Evolutionary conservation across 1,284 basidiomycete species (phyloP), one percentile per base, ranked within the genome.

Genomic region (Trichosporon coremiiforme): DNA sequence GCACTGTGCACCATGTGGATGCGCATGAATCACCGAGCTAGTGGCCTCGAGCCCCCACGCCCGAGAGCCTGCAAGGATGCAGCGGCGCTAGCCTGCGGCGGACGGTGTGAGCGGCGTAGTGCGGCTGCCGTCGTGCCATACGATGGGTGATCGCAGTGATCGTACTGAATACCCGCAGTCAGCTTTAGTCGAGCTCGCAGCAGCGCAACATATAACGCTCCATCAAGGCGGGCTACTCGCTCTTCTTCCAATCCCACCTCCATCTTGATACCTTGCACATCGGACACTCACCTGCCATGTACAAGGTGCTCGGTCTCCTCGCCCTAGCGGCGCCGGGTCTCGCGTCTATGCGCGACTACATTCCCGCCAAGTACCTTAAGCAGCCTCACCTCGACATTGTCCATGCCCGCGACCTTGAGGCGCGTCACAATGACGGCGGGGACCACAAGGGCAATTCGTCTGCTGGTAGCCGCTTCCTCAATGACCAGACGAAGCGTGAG

Each of bases 401-500:
- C 13, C 4, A 35, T 10, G 9, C 57, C 4, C 57, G 57, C 17
- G 29, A n/a, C 57, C 12, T 55, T 4, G 25, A 55, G 22, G 20
- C 9, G n/a, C 50, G 50, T 17, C 10, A 57, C 55, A 57, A 15
- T 10, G n/a, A 60, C 29, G 57, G 25, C 25, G 33, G 33, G 4
- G 33, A 6, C 5, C 10, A 57, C 29, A 57, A 57, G 55, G 57
- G 57, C 31, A 60, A 60, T 31, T 17, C 47, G 6, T 8, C 47
- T 17, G 20, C 6, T 9, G 22, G 29, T 35, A 13, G 13, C 8
- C 67, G 50, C 12, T 68, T 17, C 63, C 62, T 22, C 47, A 68
- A 53, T 15, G 63, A 65, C 63, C 25, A 68, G 68, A 68, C 64
- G 1, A 41, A 65, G 38, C 53, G 64, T 68, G 36, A 68, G 68